Conservation (phyloP, 2,329 filamentous ascomycete genomes). For the Penicillium brevicompactum region DNA sequence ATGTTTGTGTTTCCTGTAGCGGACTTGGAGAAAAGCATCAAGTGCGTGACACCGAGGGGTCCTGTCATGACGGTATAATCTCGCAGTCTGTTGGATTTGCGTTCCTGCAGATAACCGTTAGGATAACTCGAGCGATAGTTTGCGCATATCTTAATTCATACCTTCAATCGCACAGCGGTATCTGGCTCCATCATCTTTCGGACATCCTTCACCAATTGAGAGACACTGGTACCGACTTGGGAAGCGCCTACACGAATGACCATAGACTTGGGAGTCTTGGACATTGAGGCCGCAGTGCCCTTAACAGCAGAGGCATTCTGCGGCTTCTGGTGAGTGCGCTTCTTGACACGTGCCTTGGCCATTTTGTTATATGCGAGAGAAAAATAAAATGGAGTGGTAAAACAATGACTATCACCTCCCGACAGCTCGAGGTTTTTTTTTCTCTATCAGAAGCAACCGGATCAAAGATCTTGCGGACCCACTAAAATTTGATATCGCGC, state of each 20-base stretch:
- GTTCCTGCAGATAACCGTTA: slow-evolving; percentile 56
- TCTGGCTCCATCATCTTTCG: slow-evolving; percentile 94
- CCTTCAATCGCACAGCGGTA: slow-evolving; percentile 82
- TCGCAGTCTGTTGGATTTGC: slow-evolving; percentile 80
- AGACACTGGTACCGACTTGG: slow-evolving; percentile 88
- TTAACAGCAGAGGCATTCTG: slow-evolving; percentile 56
- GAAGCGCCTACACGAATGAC: slow-evolving; percentile 95
- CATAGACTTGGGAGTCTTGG: slow-evolving; percentile 88
- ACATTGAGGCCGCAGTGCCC: slow-evolving; percentile 62
- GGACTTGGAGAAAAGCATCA: slow-evolving; percentile 90
- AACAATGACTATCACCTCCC: slow-evolving; percentile 12
- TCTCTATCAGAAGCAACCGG: slow-evolving; percentile 36
- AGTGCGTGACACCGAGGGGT: slow-evolving; percentile 86
- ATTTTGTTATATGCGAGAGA: slow-evolving; percentile 49
- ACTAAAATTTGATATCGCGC: slow-evolving; percentile 30
- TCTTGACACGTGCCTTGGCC: slow-evolving; percentile 82
- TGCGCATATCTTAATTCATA: slow-evolving; percentile 27
- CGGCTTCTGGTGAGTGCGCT: slow-evolving; percentile 78
- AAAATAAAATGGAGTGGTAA: slow-evolving; percentile 7
- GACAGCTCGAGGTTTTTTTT: slow-evolving; percentile 33
- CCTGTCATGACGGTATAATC: slow-evolving; percentile 97
- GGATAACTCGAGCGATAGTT: not conserved
- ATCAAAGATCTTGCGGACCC: slow-evolving; percentile 40
- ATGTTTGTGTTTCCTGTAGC: slow-evolving; percentile 89
- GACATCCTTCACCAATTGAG: slow-evolving; percentile 88